These are phyloP conservation scores for Celoporthe dispersa DNA, from an alignment of 2,329 filamentous ascomycete species.

Conservation along the genomic window DNA sequence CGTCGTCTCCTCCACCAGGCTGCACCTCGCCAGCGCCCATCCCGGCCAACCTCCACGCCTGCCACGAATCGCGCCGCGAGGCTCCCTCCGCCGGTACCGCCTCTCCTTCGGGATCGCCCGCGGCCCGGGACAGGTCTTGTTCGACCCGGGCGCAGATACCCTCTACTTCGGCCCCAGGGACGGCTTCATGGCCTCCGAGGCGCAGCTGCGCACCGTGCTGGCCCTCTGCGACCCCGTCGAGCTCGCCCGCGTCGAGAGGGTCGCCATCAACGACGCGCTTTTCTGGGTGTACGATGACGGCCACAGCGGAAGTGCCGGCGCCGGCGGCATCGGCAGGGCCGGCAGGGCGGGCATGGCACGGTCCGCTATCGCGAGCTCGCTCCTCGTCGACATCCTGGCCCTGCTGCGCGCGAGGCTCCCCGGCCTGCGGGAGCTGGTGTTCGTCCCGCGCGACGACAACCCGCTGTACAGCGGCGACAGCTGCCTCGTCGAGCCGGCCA, in stretches of 20 bases:
- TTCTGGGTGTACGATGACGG: slow-evolving; percentile 37
- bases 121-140: slow-evolving; percentile 46
- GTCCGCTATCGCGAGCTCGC: slow-evolving; percentile 40
- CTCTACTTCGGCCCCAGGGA: slow-evolving; percentile 52
- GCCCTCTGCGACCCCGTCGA: slow-evolving; percentile 47
- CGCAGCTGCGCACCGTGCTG: slow-evolving; percentile 51
- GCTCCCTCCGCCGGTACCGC: slow-evolving; percentile 46
- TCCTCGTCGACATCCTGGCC: slow-evolving; percentile 46
- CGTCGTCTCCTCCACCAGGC: slow-evolving; percentile 35
- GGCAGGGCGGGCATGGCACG: neutral
- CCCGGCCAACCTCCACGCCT: slow-evolving; percentile 51
- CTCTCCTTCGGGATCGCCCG: slow-evolving; percentile 49
- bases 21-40: slow-evolving; percentile 48
- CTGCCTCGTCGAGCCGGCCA: slow-evolving; percentile 37
- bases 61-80: slow-evolving; percentile 51
- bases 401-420: slow-evolving; percentile 46
- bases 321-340: neutral
- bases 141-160: slow-evolving; percentile 48
- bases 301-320: neutral
- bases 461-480: slow-evolving; percentile 38
- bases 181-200: slow-evolving; percentile 50
- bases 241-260: slow-evolving; percentile 44
- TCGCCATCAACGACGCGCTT: slow-evolving; percentile 52
- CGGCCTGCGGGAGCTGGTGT: slow-evolving; percentile 46
- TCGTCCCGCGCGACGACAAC: slow-evolving; percentile 48